Base-by-base conservation (phyloP, 208 protist genomes). In the Leishmania martiniquensis region DNA sequence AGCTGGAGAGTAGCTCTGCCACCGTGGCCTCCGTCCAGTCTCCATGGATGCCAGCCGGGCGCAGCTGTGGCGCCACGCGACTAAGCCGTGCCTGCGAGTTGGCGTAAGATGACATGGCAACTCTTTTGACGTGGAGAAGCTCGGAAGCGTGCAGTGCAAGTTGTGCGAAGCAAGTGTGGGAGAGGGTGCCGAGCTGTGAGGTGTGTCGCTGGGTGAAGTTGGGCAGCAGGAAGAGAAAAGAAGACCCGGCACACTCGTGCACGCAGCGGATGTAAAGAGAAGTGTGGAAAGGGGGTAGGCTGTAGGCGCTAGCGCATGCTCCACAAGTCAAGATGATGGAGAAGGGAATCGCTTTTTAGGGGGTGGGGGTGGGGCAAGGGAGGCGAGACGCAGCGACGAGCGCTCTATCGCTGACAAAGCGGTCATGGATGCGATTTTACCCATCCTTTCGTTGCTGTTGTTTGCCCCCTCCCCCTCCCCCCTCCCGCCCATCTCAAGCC, bases 11-110 rank as follows among this genome's bases (percentile, higher is more conserved):
- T 9, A 97, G 83, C 62, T 92, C 88, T 15, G 78, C 87, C 6
- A 78, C 85, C 13, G 79, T 91, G 62, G 87, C 77, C 74, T 86
- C 75, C 47, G 71, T 81, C 74, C 82, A 88, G 68, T 90, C 79
- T n/a, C 81, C 81, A 44, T 78, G 74, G 51, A 92, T 54, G 39
- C 93, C 93, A 54, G 93, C 93, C 15, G 91, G 71, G 54, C 91
- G 90, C 15, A 96, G 86, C 75, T 95, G 87, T 57, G 93, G 93
- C 12, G 93, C 91, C 12, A 93, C 81, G 59, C 91, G 93, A 49
- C 83, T 57, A 7, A 89, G 84, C 37, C 89, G 89, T 55, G 80
- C 78, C 65, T 86, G 81, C 13, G 88, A 85, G 66, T 84, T 83
- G 34, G 82, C 34, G 75, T 77, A 82, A 29, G 74, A 82, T 5